phyloP scores from a whole-genome alignment of 2,329 filamentous ascomycete species.

The Botrytis byssoidea region DNA sequence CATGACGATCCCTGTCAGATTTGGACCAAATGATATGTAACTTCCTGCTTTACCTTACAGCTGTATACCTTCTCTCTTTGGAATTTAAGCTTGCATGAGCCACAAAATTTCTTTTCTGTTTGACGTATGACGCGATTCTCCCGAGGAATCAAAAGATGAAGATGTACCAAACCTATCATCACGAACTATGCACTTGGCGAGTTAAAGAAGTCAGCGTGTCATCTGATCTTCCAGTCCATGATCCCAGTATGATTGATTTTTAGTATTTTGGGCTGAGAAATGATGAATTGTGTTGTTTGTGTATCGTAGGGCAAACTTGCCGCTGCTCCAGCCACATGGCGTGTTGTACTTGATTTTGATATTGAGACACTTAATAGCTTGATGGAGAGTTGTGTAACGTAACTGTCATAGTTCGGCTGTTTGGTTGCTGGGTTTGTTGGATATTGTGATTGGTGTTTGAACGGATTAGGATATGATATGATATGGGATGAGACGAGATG shows the following conservation, averaged over 20 bases:
- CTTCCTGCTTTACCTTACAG: not conserved
- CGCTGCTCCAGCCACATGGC: not conserved
- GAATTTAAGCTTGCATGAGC: not conserved
- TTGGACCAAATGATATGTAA: not conserved
- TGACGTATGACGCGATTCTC: not conserved
- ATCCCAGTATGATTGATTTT: not conserved
- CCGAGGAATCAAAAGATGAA: not conserved
- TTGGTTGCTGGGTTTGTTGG: not conserved
- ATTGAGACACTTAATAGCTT: not conserved
- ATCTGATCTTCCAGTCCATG: not conserved
- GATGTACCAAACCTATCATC: not conserved
- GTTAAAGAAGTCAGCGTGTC: not conserved
- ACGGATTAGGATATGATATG: not conserved
- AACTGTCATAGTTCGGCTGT: not conserved
- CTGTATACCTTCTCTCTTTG: not conserved
- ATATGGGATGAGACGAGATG: not conserved
- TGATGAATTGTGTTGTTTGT: not conserved
- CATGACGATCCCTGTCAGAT: not conserved
- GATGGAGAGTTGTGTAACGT: not conserved
- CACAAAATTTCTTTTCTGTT: not conserved
- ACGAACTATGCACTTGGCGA: not conserved
- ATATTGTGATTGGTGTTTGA: not conserved
- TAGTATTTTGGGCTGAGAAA: not conserved
- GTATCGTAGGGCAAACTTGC: not conserved
- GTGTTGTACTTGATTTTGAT: not conserved